phyloP scores from a whole-genome alignment of 2,329 filamentous ascomycete genomes.

The Penicillium sp. region DNA sequence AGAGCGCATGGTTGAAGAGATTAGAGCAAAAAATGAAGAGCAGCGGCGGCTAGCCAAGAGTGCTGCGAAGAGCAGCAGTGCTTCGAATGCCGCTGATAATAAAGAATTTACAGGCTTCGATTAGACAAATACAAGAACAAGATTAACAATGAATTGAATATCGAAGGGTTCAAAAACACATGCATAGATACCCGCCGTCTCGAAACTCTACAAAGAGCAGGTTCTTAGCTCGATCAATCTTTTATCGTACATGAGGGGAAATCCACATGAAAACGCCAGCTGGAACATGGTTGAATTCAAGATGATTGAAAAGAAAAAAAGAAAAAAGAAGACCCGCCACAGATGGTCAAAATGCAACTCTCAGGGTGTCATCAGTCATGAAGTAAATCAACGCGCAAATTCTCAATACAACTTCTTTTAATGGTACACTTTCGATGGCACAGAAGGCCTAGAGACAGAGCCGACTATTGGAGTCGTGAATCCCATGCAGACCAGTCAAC shows the following conservation, averaged over 20 bases:
- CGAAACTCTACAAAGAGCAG: too few species aligned
- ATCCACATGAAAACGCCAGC: not conserved
- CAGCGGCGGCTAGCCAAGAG: constrained; percentile 26
- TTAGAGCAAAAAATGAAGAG: constrained; percentile 64
- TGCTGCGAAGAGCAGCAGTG: constrained; percentile 25
- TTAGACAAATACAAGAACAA: constrained; percentile 17
- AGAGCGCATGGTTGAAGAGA: constrained; percentile 65
- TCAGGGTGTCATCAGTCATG: constrained; percentile 40
- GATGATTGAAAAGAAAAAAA: constrained; percentile 21
- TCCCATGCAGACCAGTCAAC: constrained; percentile 35
- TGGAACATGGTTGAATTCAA: too few species aligned
- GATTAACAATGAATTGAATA: not conserved
- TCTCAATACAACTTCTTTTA: not conserved
- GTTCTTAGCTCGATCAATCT: too few species aligned
- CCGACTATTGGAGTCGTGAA: constrained; percentile 32
- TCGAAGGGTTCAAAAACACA: too few species aligned
- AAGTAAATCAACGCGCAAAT: constrained; percentile 19
- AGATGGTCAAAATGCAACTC: constrained; percentile 32
- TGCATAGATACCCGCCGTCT: too few species aligned
- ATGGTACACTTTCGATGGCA: constrained; percentile 30
- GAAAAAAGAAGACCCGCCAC: constrained; percentile 3
- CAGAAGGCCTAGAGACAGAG: constrained; percentile 37
- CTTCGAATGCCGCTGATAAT: constrained; percentile 16
- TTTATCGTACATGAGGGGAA: too few species aligned
- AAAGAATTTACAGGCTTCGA: constrained; percentile 65